phyloP scores from a whole-genome alignment of 169 alveolate genomes.

The Plasmodium yoelii region DNA sequence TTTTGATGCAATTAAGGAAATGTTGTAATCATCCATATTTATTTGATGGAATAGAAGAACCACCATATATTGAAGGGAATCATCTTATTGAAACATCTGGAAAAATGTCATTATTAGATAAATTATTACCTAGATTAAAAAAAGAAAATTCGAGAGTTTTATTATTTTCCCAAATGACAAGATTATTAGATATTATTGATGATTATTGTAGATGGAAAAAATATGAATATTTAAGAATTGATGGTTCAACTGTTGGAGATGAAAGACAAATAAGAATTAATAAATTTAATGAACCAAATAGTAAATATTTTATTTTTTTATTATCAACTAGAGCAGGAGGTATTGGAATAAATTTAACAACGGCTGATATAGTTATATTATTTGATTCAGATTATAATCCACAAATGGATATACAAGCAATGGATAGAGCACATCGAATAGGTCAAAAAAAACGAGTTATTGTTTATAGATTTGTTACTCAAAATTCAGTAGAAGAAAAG shows the following conservation, averaged over 20 bases:
- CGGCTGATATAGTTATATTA: conserved; percentile 98
- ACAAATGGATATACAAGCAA: conserved; percentile 97
- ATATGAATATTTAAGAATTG: conserved; percentile 95
- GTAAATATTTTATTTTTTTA: conserved; percentile 93
- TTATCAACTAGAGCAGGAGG: conserved; percentile 98
- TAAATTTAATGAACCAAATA: conserved; percentile 91
- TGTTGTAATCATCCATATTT: conserved; percentile 98
- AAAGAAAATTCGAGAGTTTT: conserved; percentile 89
- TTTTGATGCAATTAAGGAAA: conserved; percentile 98
- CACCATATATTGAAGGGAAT: conserved; percentile 91
- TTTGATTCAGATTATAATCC: conserved; percentile 99
- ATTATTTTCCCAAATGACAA: conserved; percentile 94
- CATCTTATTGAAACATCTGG: conserved; percentile 93
- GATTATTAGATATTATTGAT: conserved; percentile 95
- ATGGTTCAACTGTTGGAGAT: conserved; percentile 97
- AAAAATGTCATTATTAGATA: conserved; percentile 93
- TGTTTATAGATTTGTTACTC: conserved; percentile 96
- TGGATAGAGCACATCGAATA: conserved; percentile 98
- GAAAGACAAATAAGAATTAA: conserved; percentile 94
- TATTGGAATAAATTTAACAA: conserved; percentile 95
- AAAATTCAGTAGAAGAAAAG: conserved; percentile 98
- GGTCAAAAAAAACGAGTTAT: conserved; percentile 97
- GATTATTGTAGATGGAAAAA: conserved; percentile 95
- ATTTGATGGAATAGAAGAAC: conserved; percentile 93
- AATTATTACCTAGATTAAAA: conserved; percentile 84